Conservation (phyloP, 768 basidiomycete genomes). For the Lactarius evosmus region DNA sequence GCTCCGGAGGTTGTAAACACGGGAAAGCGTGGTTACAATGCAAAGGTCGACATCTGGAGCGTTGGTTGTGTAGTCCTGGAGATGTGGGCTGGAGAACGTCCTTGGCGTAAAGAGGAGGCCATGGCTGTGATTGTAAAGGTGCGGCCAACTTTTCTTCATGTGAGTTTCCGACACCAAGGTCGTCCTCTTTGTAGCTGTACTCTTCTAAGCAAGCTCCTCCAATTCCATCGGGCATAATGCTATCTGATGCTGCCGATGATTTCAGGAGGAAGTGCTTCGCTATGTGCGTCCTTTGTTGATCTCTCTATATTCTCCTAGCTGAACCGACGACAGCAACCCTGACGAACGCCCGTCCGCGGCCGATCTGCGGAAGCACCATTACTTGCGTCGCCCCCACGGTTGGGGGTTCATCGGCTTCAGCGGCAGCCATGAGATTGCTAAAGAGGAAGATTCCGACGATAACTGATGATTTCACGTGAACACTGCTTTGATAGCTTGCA, state of each 20-base stretch:
- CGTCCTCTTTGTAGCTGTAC: constrained; percentile 56
- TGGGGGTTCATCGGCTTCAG: constrained; percentile 70
- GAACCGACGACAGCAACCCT: constrained; percentile 55
- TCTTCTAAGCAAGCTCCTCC: constrained; percentile 84
- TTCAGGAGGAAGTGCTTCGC: constrained; percentile 89
- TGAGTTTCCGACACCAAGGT: constrained; percentile 5
- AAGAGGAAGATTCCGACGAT: constrained; percentile 19
- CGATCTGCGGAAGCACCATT: constrained; percentile 77
- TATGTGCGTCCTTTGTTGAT: constrained; percentile 51
- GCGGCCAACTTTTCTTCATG: constrained; percentile 26
- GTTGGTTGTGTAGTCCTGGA: constrained; percentile 97
- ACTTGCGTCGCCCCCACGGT: constrained; percentile 64
- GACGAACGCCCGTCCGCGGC: constrained; percentile 76
- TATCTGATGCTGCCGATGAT: constrained; percentile 76
- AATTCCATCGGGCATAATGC: constrained; percentile 74
- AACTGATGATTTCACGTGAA: constrained; percentile 26
- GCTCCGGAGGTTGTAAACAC: constrained; percentile 92
- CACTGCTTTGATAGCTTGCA: constrained; percentile 20
- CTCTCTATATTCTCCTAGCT: neutral
- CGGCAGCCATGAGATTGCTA: constrained; percentile 33
- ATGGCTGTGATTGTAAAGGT: constrained; percentile 96
- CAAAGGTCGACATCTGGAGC: constrained; percentile 98
- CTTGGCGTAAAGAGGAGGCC: constrained; percentile 89
- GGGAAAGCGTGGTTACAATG: constrained; percentile 87
- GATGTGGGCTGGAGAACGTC: constrained; percentile 97